A percentile compares a stretch with the other conserved stretches of the same genome.
Conservation (phyloP, 441 rosid species). For the Gossypium trilobum region DNA sequence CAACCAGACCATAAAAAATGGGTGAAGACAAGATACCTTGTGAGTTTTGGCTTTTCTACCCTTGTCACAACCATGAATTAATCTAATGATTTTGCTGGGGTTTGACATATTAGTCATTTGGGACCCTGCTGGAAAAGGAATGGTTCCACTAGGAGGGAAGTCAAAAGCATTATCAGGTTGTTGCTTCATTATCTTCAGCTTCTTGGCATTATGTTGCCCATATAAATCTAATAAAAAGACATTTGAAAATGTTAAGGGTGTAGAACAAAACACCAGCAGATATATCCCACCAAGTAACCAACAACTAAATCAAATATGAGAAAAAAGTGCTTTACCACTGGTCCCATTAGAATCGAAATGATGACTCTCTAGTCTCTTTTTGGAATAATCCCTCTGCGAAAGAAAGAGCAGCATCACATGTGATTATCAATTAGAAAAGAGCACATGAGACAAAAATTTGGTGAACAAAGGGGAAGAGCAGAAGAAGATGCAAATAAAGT, state of each 20-base stretch:
- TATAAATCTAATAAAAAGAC: slow-evolving; percentile 46
- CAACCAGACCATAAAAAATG: slow-evolving; percentile 9
- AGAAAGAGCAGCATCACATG: slow-evolving; percentile 4
- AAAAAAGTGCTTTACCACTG: slow-evolving; percentile 33
- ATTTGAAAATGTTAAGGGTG: slow-evolving; percentile 19
- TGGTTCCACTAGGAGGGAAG: slow-evolving; percentile 46
- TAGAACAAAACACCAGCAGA: slow-evolving; percentile 9
- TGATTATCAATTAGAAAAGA: not conserved
- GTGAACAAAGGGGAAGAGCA: not conserved
- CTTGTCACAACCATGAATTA: slow-evolving; percentile 59
- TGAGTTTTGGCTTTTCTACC: slow-evolving; percentile 63
- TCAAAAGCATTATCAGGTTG: slow-evolving; percentile 51
- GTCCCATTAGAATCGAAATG: slow-evolving; percentile 74
- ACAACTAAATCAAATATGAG: not conserved
- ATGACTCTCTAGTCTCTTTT: slow-evolving; percentile 63
- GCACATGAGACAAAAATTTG: not conserved
- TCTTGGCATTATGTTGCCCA: slow-evolving; percentile 62
- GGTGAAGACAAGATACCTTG: slow-evolving; percentile 48
- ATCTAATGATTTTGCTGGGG: slow-evolving; percentile 64
- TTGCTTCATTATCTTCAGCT: slow-evolving; percentile 67
- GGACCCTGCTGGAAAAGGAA: slow-evolving; percentile 79
- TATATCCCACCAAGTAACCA: not conserved
- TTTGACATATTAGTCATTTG: slow-evolving; percentile 93
- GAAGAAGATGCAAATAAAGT: slow-evolving; percentile 6
- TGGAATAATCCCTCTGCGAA: slow-evolving; percentile 68